Evolutionary conservation across 371 early-diverging fungal genomes (phyloP), one percentile per base, ranked within the genome.

Genomic region (Mortierella sp.): DNA sequence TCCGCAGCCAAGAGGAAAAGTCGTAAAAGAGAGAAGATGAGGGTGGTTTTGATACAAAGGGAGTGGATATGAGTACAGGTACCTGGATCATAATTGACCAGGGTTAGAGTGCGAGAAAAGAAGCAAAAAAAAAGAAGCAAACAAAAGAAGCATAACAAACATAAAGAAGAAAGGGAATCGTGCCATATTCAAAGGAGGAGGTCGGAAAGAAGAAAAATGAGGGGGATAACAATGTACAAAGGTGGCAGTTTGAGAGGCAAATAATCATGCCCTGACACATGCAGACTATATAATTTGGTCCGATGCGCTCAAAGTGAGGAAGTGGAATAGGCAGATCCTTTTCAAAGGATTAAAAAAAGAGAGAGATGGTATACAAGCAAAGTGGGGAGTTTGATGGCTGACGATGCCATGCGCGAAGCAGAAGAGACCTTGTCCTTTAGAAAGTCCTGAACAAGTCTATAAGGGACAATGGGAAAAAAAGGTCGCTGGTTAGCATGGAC

Each of bases 21-120:
- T 63, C 53, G 40, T 29, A 39, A 79, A 16, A 50, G 22, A 65
- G 24, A 34, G 22, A 16, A 39, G 52, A 39, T 34, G 50, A 11
- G 47, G 50, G 53, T 47, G 13, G 43, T 70, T 70, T 73, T 74
- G 79, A 31, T 80, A 74, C 79, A 74, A 63, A 45, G 37, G 22
- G 34, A n/a, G 43, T 29, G 40, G 64, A 41, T 63, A 74, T 68
- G 70, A 69, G 64, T 71, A 69, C 68, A 72, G 39, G 68, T 70
- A 37, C 64, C 53, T 68, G 68, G 76, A 64, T 24, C 76, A 80
- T 76, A 76, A 76, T 80, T 65, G 80, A 43, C 76, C 68, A 72
- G 66, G 72, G 45, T 39, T 24, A 48, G 61, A 55, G 22, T 22
- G 68, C 55, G 41, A 44, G 64, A 67, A 55, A 65, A 61, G 24